These are phyloP conservation scores for Bolboschoenoplectus hybrid DNA, from an alignment of 202 grass and related monocot genomes.

Conservation along the genomic window DNA sequence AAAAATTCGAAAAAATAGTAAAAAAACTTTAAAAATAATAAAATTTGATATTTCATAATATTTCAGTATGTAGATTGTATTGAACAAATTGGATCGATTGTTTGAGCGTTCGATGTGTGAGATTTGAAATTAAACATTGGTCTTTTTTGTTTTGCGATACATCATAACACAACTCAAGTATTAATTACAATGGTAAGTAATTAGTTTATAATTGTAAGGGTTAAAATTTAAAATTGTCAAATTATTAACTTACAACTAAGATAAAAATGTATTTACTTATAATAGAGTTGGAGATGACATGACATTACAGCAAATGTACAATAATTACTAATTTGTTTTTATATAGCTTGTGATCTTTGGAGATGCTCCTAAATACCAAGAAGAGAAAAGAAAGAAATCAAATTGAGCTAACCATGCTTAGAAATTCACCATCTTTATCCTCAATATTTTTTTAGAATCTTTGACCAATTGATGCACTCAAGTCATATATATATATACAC, in stretches of 20 bases:
- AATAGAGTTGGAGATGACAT: background rate
- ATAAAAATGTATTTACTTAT: background rate
- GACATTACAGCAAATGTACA: background rate
- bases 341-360: background rate
- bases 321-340: constrained; percentile 4
- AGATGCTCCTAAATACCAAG: background rate
- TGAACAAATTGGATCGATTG: too few species aligned
- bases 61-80: too few species aligned
- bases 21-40: too few species aligned
- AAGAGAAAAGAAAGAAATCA: background rate
- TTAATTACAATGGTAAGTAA: background rate
- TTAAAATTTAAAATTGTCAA: background rate
- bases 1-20: too few species aligned
- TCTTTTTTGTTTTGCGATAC: too few species aligned
- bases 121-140: too few species aligned
- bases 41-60: too few species aligned
- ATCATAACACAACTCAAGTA: too few species aligned
- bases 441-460: too few species aligned
- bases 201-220: background rate
- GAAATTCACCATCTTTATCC: too few species aligned
- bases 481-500: background rate
- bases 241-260: background rate
- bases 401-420: background rate
- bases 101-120: too few species aligned
- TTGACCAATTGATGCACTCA: background rate